These are phyloP conservation scores for Lichtheimia ornata DNA, from an alignment of 371 early-diverging fungal genomes.

Conservation along the genomic window DNA sequence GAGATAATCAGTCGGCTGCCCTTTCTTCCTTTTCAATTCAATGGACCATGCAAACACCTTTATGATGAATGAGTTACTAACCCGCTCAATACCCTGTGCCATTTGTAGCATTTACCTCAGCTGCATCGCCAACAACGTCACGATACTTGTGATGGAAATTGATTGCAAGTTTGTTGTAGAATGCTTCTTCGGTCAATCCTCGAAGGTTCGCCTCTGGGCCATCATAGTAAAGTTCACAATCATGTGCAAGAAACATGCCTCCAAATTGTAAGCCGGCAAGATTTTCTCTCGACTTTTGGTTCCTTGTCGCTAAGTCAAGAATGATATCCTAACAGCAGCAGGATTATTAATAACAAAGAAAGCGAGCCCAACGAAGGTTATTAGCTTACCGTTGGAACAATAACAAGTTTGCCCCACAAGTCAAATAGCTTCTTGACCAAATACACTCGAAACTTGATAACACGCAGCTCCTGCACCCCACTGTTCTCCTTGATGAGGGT, in stretches of 20 bases:
- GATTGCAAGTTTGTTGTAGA: slow-evolving; percentile 39
- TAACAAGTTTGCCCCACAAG: slow-evolving; percentile 52
- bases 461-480: slow-evolving; percentile 11
- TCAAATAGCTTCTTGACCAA: slow-evolving; percentile 61
- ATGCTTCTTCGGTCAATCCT: slow-evolving; percentile 43
- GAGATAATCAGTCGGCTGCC: not conserved
- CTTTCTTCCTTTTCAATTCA: slow-evolving; percentile 9
- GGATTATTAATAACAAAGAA: not conserved
- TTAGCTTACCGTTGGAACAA: slow-evolving; percentile 66
- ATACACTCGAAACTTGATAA: slow-evolving; percentile 53
- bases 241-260: slow-evolving; percentile 54
- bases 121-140: slow-evolving; percentile 48
- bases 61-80: too few species aligned
- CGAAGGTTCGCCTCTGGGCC: slow-evolving; percentile 40
- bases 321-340: slow-evolving; percentile 37
- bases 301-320: not conserved
- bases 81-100: too few species aligned
- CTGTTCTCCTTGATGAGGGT: not conserved
- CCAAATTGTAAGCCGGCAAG: slow-evolving; percentile 55
- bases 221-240: slow-evolving; percentile 45
- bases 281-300: slow-evolving; percentile 17
- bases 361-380: not conserved
- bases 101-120: slow-evolving; percentile 43
- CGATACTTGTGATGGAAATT: slow-evolving; percentile 38
- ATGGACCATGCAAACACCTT: slow-evolving; percentile 12